These are phyloP conservation scores for Calocybe gangraenosa DNA, from an alignment of 768 basidiomycete species.

Conservation along the genomic window DNA sequence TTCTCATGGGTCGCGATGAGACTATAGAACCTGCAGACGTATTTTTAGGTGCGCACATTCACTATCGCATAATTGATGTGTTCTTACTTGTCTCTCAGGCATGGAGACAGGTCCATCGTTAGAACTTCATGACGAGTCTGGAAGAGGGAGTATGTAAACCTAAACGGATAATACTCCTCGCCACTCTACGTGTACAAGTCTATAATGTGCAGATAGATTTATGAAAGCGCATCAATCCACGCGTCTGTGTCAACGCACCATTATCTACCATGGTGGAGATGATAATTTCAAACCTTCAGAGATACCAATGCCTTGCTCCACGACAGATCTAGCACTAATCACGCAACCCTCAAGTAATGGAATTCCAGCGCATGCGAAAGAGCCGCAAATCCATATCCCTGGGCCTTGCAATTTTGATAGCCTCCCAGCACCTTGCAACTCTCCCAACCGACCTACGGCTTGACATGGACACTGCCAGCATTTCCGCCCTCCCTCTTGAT, in stretches of 20 bases:
- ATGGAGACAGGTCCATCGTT: constrained; percentile 45
- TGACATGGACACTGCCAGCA: constrained; percentile 44
- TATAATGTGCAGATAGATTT: background rate
- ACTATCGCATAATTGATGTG: background rate
- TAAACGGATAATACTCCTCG: constrained; percentile 14
- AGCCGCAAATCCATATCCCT: constrained; percentile 69
- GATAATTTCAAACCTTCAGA: constrained; percentile 28
- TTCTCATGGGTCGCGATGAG: constrained; percentile 92
- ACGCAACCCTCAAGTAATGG: constrained; percentile 81
- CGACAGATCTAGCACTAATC: constrained; percentile 59
- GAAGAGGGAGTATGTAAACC: constrained; percentile 52
- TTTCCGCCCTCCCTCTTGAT: constrained; percentile 26
- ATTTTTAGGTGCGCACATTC: constrained; percentile 57
- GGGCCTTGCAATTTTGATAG: constrained; percentile 26
- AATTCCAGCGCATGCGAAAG: constrained; percentile 68
- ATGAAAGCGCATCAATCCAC: background rate
- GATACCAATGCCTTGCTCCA: constrained; percentile 37
- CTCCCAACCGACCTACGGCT: constrained; percentile 35
- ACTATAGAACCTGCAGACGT: constrained; percentile 73
- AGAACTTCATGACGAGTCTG: constrained; percentile 65
- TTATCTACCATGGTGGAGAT: constrained; percentile 12
- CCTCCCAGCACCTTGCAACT: constrained; percentile 48
- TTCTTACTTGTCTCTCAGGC: constrained; percentile 32
- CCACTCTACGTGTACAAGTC: background rate
- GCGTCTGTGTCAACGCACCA: background rate